Conservation (phyloP, 164 flowering plant species). For the Nelumbo lutea region DNA sequence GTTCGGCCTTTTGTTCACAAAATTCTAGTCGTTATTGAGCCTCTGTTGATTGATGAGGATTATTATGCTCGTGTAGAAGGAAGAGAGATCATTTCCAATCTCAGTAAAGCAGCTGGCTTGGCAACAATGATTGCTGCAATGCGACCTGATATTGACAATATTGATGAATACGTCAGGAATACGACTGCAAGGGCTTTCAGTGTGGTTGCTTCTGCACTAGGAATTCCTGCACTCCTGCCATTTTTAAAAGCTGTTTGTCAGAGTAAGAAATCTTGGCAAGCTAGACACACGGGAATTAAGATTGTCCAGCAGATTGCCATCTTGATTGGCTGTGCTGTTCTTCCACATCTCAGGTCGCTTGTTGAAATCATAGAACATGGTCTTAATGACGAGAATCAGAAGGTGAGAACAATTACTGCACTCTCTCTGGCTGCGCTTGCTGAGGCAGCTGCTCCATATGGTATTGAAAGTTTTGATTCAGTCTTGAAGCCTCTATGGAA, state of each 20-base stretch:
- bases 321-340: slow-evolving; percentile 95
- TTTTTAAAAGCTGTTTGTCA: slow-evolving; percentile 97
- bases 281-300: slow-evolving; percentile 96
- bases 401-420: slow-evolving; percentile 94
- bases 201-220: slow-evolving; percentile 98
- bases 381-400: slow-evolving; percentile 94
- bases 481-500: slow-evolving; percentile 99
- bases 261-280: slow-evolving; percentile 99
- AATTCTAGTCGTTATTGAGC: slow-evolving; percentile 93
- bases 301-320: slow-evolving; percentile 98
- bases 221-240: slow-evolving; percentile 92
- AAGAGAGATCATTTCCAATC: slow-evolving; percentile 93
- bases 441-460: slow-evolving; percentile 98
- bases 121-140: slow-evolving; percentile 99
- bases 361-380: slow-evolving; percentile 98
- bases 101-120: slow-evolving; percentile 97
- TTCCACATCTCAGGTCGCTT: slow-evolving; percentile 86
- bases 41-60: slow-evolving; percentile 94
- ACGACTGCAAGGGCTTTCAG: slow-evolving; percentile 99
- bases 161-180: slow-evolving; percentile 96
- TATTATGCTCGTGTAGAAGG: slow-evolving; percentile 99
- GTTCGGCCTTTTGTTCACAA: slow-evolving; percentile 97
- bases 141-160: slow-evolving; percentile 98
- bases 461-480: slow-evolving; percentile 97
- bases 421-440: slow-evolving; percentile 95